These are phyloP conservation scores for Corniculantispora saksenae DNA, from an alignment of 2,329 filamentous ascomycete genomes.

Conservation along the genomic window DNA sequence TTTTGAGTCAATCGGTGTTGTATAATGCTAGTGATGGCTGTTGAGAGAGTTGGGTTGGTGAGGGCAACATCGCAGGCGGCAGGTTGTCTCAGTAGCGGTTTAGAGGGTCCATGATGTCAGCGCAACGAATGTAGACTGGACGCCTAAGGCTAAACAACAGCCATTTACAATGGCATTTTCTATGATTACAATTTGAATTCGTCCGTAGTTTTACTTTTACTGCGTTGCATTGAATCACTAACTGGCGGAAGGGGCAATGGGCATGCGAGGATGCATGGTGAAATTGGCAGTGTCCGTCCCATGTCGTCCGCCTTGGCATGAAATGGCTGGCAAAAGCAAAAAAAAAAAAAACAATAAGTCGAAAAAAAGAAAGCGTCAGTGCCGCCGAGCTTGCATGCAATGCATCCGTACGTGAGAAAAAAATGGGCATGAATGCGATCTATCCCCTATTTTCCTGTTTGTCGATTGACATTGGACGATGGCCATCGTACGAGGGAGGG, in stretches of 20 bases:
- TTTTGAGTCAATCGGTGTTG: too few relatives aligned
- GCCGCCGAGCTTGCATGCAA: background rate
- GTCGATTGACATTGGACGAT: background rate
- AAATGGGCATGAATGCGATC: background rate
- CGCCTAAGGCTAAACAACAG: background rate
- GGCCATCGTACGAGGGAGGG: background rate
- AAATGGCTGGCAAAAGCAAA: background rate
- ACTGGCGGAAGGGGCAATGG: background rate
- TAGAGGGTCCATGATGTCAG: slow-evolving; percentile 23
- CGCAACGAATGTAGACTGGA: background rate
- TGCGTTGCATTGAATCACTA: background rate
- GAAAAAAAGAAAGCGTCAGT: background rate
- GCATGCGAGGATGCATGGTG: background rate
- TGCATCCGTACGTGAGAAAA: background rate
- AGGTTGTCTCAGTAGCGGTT: background rate
- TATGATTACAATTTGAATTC: background rate
- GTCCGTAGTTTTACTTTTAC: background rate
- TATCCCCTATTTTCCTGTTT: background rate
- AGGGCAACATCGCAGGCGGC: background rate
- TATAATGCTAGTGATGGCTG: background rate
- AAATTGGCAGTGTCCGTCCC: background rate
- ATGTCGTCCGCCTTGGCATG: background rate
- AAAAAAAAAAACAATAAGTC: background rate
- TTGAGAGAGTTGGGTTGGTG: background rate
- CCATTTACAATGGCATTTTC: background rate